Evolutionary conservation across 2,329 filamentous ascomycete genomes (phyloP), one percentile per base, ranked within the genome.

Genomic region (Penicillium aurantiogriseum): DNA sequence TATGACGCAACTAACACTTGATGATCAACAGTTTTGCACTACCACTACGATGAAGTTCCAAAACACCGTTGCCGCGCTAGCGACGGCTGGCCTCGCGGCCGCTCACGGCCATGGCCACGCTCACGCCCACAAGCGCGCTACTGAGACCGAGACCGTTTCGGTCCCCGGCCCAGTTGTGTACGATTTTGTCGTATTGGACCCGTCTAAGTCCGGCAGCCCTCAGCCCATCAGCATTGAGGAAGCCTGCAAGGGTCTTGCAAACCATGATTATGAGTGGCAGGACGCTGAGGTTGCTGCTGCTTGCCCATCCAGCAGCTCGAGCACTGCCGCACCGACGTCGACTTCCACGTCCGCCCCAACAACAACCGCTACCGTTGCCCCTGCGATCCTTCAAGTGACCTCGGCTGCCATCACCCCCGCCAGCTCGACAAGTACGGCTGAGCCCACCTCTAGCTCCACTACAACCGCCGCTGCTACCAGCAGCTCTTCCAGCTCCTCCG

Each of bases 211-310:
- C 33, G 57, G 51, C 9, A 9, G 47, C 9, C 49, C 62, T 47
- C 45, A 71, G 58, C 9, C 54, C 23, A 68, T 74, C 55, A 58
- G 59, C 53, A 53, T 62, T 25, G 75, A 83, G 0, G 83, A 91
- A 59, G 91, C 91, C 53, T 82, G 88, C 77, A 72, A 84, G 54
- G 91, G 91, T 63, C 82, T 97, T 66, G 77, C 82, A 56, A 83
- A 88, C 60, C 89, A 91, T 51, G 83, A 84, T 46, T 71, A 85
- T 45, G 74, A 80, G 59, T 94, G 86, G 78, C 80, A 88, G 46
- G 78, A 89, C 48, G 79, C 88, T 45, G 84, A 85, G 63, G 83
- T 85, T 44, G 77, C 76, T 15, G 83, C 84, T 48, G 81, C 80
- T 43, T 83, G 83, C 75, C 62, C 63, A 51, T 58, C 51, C 54